Conservation (phyloP, 1,284 basidiomycete species). For the Trichosporon coremiiforme region DNA sequence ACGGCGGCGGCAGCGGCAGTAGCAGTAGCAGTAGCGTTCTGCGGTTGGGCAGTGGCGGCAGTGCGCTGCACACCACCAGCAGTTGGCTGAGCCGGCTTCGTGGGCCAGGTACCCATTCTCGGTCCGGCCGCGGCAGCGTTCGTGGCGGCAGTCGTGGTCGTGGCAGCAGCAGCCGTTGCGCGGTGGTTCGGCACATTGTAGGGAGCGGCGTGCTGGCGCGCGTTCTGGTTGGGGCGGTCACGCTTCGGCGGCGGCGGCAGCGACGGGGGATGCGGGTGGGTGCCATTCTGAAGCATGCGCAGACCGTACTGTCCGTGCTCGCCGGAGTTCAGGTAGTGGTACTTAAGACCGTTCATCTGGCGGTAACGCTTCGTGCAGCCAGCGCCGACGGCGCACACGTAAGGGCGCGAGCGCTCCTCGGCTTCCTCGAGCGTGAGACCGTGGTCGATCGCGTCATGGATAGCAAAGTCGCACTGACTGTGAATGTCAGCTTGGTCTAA, state of each 20-base stretch:
- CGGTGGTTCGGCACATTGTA: constrained; percentile 34
- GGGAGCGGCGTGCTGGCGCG: constrained; percentile 30
- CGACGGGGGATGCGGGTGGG: constrained; percentile 61
- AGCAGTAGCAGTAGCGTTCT: constrained; percentile 31
- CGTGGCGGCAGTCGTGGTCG: constrained; percentile 6
- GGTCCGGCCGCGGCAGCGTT: constrained; percentile 27
- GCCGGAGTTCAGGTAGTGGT: constrained; percentile 96
- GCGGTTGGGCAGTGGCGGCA: constrained; percentile 12
- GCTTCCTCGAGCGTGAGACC: constrained; percentile 78
- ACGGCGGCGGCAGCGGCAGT: constrained; percentile 33
- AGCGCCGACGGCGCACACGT: constrained; percentile 84
- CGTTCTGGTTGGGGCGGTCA: constrained; percentile 30
- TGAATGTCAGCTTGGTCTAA: constrained; percentile 6
- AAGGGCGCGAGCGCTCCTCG: constrained; percentile 75
- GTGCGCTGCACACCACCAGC: constrained; percentile 15
- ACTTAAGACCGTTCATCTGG: constrained; percentile 92
- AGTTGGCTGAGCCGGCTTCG: constrained; percentile 1
- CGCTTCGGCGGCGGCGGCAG: constrained; percentile 37
- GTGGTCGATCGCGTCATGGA: constrained; percentile 67
- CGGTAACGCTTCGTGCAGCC: constrained; percentile 89
- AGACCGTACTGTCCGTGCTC: constrained; percentile 89
- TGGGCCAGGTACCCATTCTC: constrained; percentile 36
- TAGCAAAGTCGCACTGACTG: constrained; percentile 85
- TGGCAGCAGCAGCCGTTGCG: constrained; percentile 21
- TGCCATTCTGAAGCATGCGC: constrained; percentile 76